phyloP scores from a whole-genome alignment of 2,329 filamentous ascomycete genomes.

The Leptographium radiaticola region DNA sequence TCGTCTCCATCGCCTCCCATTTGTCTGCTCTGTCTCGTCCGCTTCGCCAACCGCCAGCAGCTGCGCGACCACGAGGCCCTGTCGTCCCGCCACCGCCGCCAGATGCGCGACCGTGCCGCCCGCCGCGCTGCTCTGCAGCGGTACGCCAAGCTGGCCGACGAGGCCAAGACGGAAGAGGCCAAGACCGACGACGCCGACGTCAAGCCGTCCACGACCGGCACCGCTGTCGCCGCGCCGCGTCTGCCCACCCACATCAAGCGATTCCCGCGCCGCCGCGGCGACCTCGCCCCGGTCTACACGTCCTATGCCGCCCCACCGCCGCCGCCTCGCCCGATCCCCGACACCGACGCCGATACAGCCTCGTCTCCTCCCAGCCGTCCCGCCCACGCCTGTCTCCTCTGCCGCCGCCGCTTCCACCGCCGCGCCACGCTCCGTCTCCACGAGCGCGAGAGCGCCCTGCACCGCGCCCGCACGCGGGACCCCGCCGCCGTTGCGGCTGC shows the following conservation, averaged over 20 bases:
- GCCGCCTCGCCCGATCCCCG: too few relatives aligned
- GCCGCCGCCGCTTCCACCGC: constrained; percentile 27
- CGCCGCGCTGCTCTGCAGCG: constrained; percentile 7
- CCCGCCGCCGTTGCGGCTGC: constrained; percentile 16
- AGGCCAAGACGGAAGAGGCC: not conserved
- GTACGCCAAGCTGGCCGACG: constrained; percentile 2
- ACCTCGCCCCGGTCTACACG: constrained; percentile 27
- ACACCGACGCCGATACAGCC: not conserved
- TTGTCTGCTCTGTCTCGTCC: constrained; percentile 48
- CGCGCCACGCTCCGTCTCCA: constrained; percentile 27
- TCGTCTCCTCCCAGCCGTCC: too few relatives aligned
- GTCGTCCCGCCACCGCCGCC: constrained; percentile 12
- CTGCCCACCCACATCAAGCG: constrained; percentile 11
- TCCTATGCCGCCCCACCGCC: constrained; percentile 32
- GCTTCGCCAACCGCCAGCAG: constrained; percentile 35
- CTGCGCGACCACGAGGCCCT: constrained; percentile 16
- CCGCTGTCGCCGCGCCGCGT: not conserved
- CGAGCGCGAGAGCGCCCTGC: constrained; percentile 30
- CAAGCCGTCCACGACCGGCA: not conserved
- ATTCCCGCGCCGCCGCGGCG: constrained; percentile 15
- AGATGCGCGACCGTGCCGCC: constrained; percentile 7
- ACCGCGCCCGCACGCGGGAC: constrained; percentile 18
- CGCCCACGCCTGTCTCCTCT: constrained; percentile 25
- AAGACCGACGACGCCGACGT: constrained; percentile 13
- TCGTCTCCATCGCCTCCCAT: not conserved